These are phyloP conservation scores for Trametes villosa DNA, from an alignment of 768 basidiomycete genomes.

Conservation along the genomic window DNA sequence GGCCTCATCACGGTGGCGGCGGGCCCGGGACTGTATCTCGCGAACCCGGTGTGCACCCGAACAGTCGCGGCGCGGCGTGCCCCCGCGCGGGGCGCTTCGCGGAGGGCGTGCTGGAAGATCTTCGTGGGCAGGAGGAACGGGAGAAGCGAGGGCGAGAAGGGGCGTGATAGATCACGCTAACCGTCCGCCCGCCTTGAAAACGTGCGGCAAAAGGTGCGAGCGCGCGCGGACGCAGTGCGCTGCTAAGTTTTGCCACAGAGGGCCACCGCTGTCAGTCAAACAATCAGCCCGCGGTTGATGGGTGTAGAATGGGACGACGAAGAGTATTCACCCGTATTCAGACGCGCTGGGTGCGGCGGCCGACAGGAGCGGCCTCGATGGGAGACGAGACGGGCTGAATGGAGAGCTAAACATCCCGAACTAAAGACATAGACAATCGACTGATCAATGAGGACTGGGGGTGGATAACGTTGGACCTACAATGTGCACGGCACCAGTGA, in stretches of 20 bases:
- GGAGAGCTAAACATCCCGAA: no score
- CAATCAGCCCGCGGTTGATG: not conserved
- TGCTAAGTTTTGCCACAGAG: not conserved
- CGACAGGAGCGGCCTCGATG: no score
- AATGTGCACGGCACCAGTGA: not conserved
- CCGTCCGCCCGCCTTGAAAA: not conserved
- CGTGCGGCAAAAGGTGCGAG: not conserved
- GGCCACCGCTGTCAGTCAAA: conserved; percentile 8
- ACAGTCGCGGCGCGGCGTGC: not conserved
- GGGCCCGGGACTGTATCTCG: not conserved
- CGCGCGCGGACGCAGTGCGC: conserved; percentile 7
- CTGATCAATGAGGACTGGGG: not conserved
- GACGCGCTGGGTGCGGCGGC: no score
- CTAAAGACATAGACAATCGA: not conserved
- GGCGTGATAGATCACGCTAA: not conserved
- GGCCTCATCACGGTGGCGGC: not conserved
- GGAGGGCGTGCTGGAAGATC: not conserved
- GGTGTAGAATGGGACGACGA: not conserved
- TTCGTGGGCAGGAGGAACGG: not conserved
- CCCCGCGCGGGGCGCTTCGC: not conserved
- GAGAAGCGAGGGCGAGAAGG: not conserved
- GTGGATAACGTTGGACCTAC: not conserved
- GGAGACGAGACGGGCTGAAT: no score
- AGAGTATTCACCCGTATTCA: no score
- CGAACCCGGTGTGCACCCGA: not conserved